Base-by-base conservation (phyloP, 2,329 filamentous ascomycete genomes). In the Monilinia vaccinii-corymbosi region DNA sequence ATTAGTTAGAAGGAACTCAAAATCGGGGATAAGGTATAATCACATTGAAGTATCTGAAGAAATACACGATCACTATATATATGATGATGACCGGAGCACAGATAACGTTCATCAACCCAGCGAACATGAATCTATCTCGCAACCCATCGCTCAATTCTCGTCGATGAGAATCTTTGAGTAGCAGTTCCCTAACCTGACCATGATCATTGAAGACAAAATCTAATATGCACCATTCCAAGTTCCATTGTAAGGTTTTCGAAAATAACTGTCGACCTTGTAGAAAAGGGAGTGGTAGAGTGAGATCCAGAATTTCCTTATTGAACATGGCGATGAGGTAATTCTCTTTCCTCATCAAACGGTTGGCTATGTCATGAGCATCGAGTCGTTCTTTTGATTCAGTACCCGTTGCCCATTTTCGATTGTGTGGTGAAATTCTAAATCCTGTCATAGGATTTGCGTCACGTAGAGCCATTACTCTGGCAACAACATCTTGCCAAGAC, bases 271-370 rank as follows among this genome's bases (percentile, higher is more conserved):
- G 83, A 47, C 85, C 85, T 44, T 86, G 82, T 2, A 97, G 70
- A 64, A 97, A 92, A 0, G 94, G 94, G 2, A 99, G 74, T 2
- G 91, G 90, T 3, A 97, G 80, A 0, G 89, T 91, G 49, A 97
- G 78, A 70, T 99, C 87, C 46, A 99, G 75, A 42, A 97, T 84
- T 63, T 97, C 94, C 73, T 99, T 97, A 78, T 99, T 99, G 76
- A 97, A 91, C 69, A 99, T 79, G 5, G 94, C 94, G 68, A 99
- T 97, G 64, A 97, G 82, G 69, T 97, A 99, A 70, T 99, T 99
- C 64, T 97, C 93, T 70, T 90, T 88, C 61, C 94, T 87, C 94
- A 99, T 97, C 49, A 99, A 76, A 36, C 94, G 85, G 71, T 97
- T 99, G 8, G 94, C 94, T 72, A 99, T 97, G 70, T 97, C 94